A percentile compares a stretch with the other conserved stretches of the same genome.
These are phyloP conservation scores for Trametes villosa DNA, from an alignment of 768 basidiomycete genomes.

Conservation along the genomic window DNA sequence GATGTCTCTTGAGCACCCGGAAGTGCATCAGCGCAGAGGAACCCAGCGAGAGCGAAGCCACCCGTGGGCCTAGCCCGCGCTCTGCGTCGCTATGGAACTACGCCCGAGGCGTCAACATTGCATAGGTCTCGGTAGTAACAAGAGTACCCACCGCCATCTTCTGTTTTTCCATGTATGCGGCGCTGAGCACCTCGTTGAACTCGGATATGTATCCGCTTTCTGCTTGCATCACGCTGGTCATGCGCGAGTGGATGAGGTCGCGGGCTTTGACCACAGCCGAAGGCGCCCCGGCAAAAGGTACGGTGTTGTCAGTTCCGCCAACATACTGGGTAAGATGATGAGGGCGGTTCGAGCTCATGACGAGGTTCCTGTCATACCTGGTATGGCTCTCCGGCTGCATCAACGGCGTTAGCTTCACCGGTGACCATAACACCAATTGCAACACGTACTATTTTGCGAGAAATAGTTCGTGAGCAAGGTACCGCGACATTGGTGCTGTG, in stretches of 20 bases:
- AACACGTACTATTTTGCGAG: constrained; percentile 67
- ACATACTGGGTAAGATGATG: constrained; percentile 57
- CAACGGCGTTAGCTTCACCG: constrained; percentile 5
- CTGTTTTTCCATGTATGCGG: constrained; percentile 85
- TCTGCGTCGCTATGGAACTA: constrained; percentile 86
- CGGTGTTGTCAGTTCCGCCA: constrained; percentile 74
- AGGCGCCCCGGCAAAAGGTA: constrained; percentile 64
- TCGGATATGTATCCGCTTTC: constrained; percentile 40
- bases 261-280: constrained; percentile 61
- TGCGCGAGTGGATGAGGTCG: constrained; percentile 59
- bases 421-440: background rate
- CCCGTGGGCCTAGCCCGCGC: constrained; percentile 67
- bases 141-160: constrained; percentile 68
- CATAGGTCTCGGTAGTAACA: constrained; percentile 25
- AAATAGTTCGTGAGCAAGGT: constrained; percentile 78
- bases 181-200: constrained; percentile 83
- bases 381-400: constrained; percentile 77
- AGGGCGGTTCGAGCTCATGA: background rate
- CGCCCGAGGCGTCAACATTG: background rate
- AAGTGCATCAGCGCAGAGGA: constrained; percentile 83
- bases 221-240: constrained; percentile 42
- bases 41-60: constrained; percentile 79
- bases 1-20: constrained; percentile 49
- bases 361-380: constrained; percentile 48
- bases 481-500: constrained; percentile 79